A percentile compares a stretch with the other conserved stretches of the same genome.
Conservation (phyloP, 2,329 filamentous ascomycete genomes). For the Fusarium albosuccineum region DNA sequence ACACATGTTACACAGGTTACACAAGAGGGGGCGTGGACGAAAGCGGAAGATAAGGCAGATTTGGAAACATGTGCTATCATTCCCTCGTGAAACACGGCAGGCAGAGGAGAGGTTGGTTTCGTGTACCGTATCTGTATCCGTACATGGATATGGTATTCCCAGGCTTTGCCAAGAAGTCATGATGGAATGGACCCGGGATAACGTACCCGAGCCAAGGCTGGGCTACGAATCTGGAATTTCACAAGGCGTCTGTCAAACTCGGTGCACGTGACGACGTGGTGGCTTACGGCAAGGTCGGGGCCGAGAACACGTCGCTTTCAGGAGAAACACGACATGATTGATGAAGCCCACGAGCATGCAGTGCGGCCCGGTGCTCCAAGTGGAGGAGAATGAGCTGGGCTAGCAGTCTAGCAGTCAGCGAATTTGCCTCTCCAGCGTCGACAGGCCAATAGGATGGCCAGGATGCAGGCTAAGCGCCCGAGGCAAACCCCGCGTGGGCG, state of each 20-base stretch:
- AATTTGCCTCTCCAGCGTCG: constrained; percentile 22
- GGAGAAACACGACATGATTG: not conserved
- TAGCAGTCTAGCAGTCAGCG: constrained; percentile 7
- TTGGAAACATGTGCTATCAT: constrained; percentile 8
- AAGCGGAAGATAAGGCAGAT: constrained; percentile 1
- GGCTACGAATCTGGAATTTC: not conserved
- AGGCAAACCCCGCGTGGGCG: constrained; percentile 32
- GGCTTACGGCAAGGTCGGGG: not conserved
- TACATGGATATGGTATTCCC: not conserved
- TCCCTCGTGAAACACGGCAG: not conserved
- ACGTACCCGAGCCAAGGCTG: constrained; percentile 5
- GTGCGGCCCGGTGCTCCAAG: constrained; percentile 10
- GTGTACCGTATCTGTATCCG: no score
- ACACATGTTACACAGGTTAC: constrained; percentile 6
- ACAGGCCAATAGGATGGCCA: constrained; percentile 28
- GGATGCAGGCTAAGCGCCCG: constrained; percentile 28
- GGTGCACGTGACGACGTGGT: constrained; percentile 22
- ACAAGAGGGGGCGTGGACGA: constrained; percentile 6
- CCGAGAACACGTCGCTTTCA: constrained; percentile 6
- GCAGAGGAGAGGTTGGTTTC: not conserved
- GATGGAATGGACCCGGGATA: constrained; percentile 24
- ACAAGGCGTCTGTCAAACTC: not conserved
- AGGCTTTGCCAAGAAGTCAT: constrained; percentile 16
- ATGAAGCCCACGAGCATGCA: not conserved
- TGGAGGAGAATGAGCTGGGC: constrained; percentile 20